Conservation (phyloP, 805 yeast species). For the Kodamaea kaohsiungensis region DNA sequence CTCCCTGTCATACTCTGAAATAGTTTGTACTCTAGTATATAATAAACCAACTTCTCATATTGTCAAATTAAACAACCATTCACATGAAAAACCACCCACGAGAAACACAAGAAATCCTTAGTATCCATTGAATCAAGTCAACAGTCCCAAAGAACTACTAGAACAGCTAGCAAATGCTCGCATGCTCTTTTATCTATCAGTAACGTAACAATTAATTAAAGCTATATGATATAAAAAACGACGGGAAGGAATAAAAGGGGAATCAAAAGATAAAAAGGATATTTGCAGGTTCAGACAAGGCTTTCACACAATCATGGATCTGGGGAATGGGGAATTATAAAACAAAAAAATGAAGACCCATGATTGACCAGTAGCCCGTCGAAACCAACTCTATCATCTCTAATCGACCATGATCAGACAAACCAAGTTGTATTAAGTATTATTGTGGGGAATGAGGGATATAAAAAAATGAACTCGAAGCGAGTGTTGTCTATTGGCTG, state of each 20-base stretch:
- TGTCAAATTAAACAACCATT: too few species aligned
- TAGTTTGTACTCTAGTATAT: too few species aligned
- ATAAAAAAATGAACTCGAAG: constrained; percentile 4
- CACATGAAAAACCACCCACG: too few species aligned
- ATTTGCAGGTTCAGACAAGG: background rate
- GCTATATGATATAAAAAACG: constrained; percentile 11
- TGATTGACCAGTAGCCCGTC: constrained; percentile 2
- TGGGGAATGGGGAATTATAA: constrained; percentile 10
- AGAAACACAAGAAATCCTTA: too few species aligned
- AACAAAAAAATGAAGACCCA: constrained; percentile 4
- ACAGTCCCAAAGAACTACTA: background rate
- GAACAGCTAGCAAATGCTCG: background rate
- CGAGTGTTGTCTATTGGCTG: background rate
- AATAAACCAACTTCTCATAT: too few species aligned
- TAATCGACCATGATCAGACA: constrained; percentile 9
- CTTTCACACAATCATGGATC: constrained; percentile 1
- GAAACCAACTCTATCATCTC: constrained; percentile 5
- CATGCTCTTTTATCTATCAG: constrained; percentile 1
- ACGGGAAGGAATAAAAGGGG: constrained; percentile 15
- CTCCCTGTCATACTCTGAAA: too few species aligned
- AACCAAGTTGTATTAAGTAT: constrained; percentile 6
- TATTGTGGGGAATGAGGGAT: constrained; percentile 7
- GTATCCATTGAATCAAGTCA: too few species aligned
- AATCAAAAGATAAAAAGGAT: constrained; percentile 9
- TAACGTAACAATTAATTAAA: constrained; percentile 11